Percentiles rank a stretch among this genome's conserved stretches.
These are phyloP conservation scores for Mychonastes homosphaera DNA, from an alignment of 139 green algal genomes.

Conservation along the genomic window DNA sequence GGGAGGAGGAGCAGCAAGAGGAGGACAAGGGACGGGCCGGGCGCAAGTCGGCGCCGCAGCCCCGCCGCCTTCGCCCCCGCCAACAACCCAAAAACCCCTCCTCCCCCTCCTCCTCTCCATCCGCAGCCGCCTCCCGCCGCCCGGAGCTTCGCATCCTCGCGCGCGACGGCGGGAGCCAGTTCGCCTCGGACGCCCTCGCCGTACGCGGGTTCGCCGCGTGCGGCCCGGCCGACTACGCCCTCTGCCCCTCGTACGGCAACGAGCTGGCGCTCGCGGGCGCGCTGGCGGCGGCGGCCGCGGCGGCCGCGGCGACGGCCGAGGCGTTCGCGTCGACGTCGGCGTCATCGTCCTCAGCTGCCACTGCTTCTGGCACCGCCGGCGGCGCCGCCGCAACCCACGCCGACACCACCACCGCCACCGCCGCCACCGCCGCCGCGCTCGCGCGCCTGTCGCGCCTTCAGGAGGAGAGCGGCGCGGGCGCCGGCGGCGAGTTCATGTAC, in stretches of 20 bases:
- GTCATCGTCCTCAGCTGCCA: constrained; percentile 1
- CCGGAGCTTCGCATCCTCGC: constrained; percentile 26
- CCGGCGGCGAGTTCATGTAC: constrained; percentile 39
- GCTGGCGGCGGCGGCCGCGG: neutral
- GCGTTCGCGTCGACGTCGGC: neutral
- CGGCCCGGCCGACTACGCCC: constrained; percentile 16
- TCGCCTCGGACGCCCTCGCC: constrained; percentile 19
- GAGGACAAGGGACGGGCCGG: no score
- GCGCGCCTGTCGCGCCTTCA: neutral
- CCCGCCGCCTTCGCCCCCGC: no score
- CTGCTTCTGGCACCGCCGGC: neutral
- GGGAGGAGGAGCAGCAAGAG: no score
- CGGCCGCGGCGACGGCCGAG: neutral
- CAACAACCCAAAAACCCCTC: no score
- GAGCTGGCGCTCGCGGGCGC: constrained; percentile 3
- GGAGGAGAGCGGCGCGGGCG: constrained; percentile 7
- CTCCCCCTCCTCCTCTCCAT: no score
- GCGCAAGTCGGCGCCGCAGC: no score
- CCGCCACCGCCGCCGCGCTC: neutral
- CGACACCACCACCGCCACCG: neutral
- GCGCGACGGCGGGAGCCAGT: no score
- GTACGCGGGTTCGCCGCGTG: constrained; percentile 11
- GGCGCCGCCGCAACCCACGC: neutral
- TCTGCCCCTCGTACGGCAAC: constrained; percentile 26
- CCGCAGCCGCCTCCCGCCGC: no score